A percentile compares a stretch with the other conserved stretches of the same genome.
These are phyloP conservation scores for Colletotrichum cordylinicola DNA, from an alignment of 2,329 filamentous ascomycete genomes.

Conservation along the genomic window DNA sequence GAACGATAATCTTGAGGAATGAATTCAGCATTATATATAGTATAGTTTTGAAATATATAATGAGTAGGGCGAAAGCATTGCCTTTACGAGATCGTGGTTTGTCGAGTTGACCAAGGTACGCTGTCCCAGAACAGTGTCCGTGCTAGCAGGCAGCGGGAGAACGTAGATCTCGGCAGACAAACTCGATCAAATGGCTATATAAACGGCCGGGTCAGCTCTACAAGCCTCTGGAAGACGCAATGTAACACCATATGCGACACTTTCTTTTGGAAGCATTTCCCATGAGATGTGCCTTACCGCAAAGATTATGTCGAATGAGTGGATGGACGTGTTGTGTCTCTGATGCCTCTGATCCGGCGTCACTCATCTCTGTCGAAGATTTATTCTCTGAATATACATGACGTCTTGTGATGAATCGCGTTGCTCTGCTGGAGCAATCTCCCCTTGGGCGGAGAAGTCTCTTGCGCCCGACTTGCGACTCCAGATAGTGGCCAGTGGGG, in stretches of 20 bases:
- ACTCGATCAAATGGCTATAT: not conserved
- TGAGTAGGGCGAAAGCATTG: not conserved
- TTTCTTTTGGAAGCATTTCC: no score
- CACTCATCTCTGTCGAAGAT: not conserved
- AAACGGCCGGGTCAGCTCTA: not conserved
- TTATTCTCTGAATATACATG: not conserved
- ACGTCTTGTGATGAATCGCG: not conserved
- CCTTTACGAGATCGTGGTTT: not conserved
- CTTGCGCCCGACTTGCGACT: not conserved
- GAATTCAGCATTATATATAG: not conserved
- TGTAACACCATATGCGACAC: accelerated
- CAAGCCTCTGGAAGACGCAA: not conserved
- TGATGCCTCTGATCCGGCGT: not conserved
- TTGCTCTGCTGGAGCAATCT: not conserved
- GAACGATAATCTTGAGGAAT: not conserved
- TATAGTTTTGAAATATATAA: not conserved
- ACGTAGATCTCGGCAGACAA: not conserved
- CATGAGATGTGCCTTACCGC: not conserved
- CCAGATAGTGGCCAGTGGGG: no score
- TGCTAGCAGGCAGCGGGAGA: not conserved
- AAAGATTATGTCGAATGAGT: not conserved
- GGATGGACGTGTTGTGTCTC: not conserved
- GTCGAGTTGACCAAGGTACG: not conserved
- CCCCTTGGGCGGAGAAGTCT: not conserved
- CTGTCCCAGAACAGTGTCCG: not conserved